Percentiles rank a stretch among this genome's conserved stretches.
phyloP scores from a whole-genome alignment of 306 rosid genomes.

The Hippophae gyantsensis region DNA sequence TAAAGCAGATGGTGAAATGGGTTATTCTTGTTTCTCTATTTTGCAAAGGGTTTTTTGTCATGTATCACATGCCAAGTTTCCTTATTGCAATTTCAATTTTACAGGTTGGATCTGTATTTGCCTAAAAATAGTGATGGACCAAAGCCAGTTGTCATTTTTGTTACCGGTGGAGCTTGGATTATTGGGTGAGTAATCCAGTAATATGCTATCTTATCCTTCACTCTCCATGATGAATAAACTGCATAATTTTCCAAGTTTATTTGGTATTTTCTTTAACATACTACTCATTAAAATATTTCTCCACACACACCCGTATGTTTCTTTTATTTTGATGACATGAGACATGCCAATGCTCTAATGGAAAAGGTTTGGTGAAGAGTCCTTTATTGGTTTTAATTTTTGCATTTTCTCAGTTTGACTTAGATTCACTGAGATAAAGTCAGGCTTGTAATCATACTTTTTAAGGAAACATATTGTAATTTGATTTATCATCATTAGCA shows the following conservation, averaged over 20 bases:
- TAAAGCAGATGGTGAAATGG: background rate
- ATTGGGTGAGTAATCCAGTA: constrained; percentile 63
- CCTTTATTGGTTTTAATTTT: too few relatives aligned
- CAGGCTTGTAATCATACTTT: too few relatives aligned
- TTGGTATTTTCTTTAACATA: background rate
- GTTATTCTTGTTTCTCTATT: background rate
- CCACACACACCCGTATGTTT: background rate
- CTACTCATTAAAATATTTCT: background rate
- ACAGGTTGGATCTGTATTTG: constrained; percentile 83
- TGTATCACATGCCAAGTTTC: constrained; percentile 8
- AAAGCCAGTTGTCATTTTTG: constrained; percentile 87
- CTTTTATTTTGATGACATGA: too few relatives aligned
- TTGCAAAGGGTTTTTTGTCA: constrained; percentile 8
- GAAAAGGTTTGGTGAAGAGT: too few relatives aligned
- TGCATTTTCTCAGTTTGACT: too few relatives aligned
- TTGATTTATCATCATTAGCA: too few relatives aligned
- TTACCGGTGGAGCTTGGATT: constrained; percentile 99
- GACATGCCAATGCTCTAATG: too few relatives aligned
- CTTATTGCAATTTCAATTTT: constrained; percentile 15
- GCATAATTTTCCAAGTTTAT: background rate
- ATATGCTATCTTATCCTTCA: constrained; percentile 14
- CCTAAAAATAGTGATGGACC: constrained; percentile 42
- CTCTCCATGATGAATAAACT: too few relatives aligned
- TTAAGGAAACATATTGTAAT: too few relatives aligned
- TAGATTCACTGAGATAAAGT: too few relatives aligned